A percentile compares a stretch with the other conserved stretches of the same genome.
phyloP scores from a whole-genome alignment of 306 rosid species.

The Fagus crenata region DNA sequence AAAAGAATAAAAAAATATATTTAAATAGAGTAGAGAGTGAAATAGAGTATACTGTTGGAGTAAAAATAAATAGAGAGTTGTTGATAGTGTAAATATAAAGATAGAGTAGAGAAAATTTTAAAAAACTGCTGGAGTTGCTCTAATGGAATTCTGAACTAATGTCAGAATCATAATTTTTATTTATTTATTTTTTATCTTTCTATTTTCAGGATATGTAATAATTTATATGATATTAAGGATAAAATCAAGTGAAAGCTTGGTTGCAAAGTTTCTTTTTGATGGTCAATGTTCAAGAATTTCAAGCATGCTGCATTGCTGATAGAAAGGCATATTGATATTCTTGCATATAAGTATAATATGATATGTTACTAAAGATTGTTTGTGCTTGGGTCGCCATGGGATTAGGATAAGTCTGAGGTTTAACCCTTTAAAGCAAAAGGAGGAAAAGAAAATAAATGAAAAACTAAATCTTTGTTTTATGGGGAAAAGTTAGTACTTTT shows the following conservation, averaged over 20 bases:
- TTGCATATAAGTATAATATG: background rate
- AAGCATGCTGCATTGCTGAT: background rate
- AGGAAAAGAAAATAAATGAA: background rate
- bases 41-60: no score
- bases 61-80: no score
- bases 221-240: background rate
- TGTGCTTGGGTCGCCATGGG: background rate
- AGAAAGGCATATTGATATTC: background rate
- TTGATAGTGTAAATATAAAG: no score
- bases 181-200: background rate
- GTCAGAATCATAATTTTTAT: background rate
- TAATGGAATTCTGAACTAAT: background rate
- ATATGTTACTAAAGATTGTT: background rate
- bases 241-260: background rate
- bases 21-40: no score
- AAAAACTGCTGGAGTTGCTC: no score
- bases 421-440: background rate
- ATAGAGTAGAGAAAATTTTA: no score
- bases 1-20: no score
- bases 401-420: background rate
- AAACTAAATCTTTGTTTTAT: background rate
- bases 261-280: background rate
- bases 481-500: background rate
- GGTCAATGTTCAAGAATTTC: background rate
- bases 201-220: background rate